Evolutionary conservation across 495 filamentous ascomycete genomes (phyloP), one percentile per base, ranked within the genome.

Genomic region (Penicillium manginii): DNA sequence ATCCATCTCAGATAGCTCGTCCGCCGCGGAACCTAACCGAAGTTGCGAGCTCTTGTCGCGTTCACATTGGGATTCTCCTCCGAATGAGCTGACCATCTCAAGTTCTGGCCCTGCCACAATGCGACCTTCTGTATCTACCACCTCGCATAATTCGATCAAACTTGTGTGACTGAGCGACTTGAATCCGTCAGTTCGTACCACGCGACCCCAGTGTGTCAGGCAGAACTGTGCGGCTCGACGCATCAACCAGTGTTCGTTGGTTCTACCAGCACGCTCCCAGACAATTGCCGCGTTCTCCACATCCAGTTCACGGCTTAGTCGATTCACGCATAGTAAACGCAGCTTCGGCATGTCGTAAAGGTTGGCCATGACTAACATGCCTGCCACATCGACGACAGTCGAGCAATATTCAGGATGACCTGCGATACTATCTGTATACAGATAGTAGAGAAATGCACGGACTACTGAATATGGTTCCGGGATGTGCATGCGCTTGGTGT

Each of bases 321-420:
- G 82, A 68, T 93, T 90, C 40, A 97, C 86, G 68, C 93, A 96
- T 12, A 98, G 83, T 11, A 96, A 83, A 12, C 93, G 91, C 3
- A 98, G 86, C 56, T 91, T 89, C 0, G 91, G 92, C 78, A 98
- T 93, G 69, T 97, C 92, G 70, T 98, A 98, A 19, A 98, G 89
- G 67, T 98, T 96, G 21, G 92, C 88, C 91, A 98, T 93, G 51
- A 98, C 94, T 2, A 98, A 83, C 75, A 98, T 82, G n/a, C 94
- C 93, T 0, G 96, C 93, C 17, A 98, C 92, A 62, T 96, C 91
- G 18, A 85, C 83, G 32, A 96, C 84, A 49, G 86, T 86, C n/a
- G 83, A 79, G 59, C 84, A 85, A 59, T 85, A 84, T 18, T 86
- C 81, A 15, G 84, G 81, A 47, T 84, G 79, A 9, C 82, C 80